These are phyloP conservation scores for Suhomyces kilbournensis DNA, from an alignment of 805 yeast genomes.

Conservation along the genomic window DNA sequence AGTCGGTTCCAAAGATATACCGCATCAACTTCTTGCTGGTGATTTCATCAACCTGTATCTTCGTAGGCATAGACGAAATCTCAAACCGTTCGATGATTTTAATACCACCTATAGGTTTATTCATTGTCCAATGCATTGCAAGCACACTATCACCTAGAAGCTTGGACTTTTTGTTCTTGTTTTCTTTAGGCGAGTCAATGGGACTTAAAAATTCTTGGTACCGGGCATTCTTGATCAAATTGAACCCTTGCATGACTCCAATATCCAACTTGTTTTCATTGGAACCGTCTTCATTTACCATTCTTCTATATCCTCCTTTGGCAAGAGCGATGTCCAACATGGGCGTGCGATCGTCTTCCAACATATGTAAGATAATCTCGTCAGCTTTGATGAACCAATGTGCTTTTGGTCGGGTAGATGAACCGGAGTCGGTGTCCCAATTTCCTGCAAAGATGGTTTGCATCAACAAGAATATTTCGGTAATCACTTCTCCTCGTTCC, in stretches of 20 bases:
- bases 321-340: conserved; percentile 38
- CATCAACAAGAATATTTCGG: conserved; percentile 35
- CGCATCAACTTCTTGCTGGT: conserved; percentile 39
- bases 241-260: conserved; percentile 36
- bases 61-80: conserved; percentile 36
- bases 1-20: conserved; percentile 33
- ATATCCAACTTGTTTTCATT: conserved; percentile 36
- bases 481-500: conserved; percentile 31
- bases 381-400: conserved; percentile 40
- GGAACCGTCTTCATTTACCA: conserved; percentile 39
- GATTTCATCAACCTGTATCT: conserved; percentile 35
- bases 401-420: conserved; percentile 19
- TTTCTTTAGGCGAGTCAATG: conserved; percentile 1
- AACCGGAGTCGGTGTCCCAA: conserved; percentile 12
- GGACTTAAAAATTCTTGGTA: conserved; percentile 37
- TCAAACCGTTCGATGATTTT: conserved; percentile 38
- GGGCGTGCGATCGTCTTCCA: conserved; percentile 40
- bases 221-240: conserved; percentile 28
- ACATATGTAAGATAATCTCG: conserved; percentile 37
- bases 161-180: background rate
- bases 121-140: conserved; percentile 41
- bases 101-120: conserved; percentile 42
- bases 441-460: conserved; percentile 38
- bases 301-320: conserved; percentile 29
- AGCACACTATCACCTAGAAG: conserved; percentile 19